Conservation (phyloP, 2,329 filamentous ascomycete species). For the Apiospora aurea region DNA sequence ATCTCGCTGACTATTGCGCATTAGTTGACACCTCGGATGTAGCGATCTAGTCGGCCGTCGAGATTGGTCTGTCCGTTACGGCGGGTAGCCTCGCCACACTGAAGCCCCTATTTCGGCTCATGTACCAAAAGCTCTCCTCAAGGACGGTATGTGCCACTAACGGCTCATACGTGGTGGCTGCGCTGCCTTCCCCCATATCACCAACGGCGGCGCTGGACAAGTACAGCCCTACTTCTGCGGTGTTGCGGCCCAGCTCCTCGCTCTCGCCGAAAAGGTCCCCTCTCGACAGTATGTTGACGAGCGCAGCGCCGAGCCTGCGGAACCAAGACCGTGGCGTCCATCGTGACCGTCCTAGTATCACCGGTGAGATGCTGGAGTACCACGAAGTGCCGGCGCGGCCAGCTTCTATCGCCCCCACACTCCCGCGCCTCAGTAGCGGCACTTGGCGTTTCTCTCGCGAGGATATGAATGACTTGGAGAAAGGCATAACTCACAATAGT, state of each 20-base stretch:
- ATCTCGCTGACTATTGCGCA: neutral
- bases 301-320: neutral
- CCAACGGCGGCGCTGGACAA: no score
- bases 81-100: conserved; percentile 27
- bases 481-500: neutral
- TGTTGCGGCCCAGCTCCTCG: neutral
- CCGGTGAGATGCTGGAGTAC: neutral
- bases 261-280: neutral
- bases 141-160: neutral
- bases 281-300: neutral
- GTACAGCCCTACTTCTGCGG: neutral
- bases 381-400: neutral
- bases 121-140: neutral
- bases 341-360: neutral
- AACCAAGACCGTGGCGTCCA: neutral
- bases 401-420: neutral
- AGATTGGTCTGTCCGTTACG: conserved; percentile 24
- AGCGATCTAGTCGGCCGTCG: conserved; percentile 27
- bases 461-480: neutral
- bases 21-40: conserved; percentile 23
- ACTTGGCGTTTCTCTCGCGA: neutral
- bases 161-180: neutral
- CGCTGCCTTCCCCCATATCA: no score
- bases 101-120: conserved; percentile 26
- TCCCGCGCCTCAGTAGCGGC: neutral